These are phyloP conservation scores for Fagopyrum esculentum DNA, from an alignment of 148 eudicot genomes.

Conservation along the genomic window DNA sequence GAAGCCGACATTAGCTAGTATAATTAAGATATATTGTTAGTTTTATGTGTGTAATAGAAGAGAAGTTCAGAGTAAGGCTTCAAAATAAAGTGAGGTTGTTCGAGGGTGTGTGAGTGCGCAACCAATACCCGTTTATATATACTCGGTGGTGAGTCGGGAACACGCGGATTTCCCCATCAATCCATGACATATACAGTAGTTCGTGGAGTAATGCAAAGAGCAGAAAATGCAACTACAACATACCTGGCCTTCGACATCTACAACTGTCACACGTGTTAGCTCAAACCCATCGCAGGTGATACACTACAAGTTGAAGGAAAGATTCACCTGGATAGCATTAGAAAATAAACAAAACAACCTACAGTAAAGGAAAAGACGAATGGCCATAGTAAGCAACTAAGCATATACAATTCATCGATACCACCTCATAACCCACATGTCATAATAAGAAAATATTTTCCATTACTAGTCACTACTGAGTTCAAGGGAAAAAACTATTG, in stretches of 20 bases:
- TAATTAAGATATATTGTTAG: too few species aligned
- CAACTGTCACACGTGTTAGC: slow-evolving; percentile 85
- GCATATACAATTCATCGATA: background rate
- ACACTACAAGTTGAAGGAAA: slow-evolving; percentile 36
- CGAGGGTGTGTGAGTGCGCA: too few species aligned
- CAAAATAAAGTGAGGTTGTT: too few species aligned
- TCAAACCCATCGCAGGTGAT: slow-evolving; percentile 78
- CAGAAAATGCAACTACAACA: slow-evolving; percentile 16
- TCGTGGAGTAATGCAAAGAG: background rate
- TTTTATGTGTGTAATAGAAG: too few species aligned
- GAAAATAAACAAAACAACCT: background rate
- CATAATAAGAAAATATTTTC: background rate
- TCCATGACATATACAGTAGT: background rate
- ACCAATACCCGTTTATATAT: too few species aligned
- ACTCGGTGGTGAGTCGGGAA: too few species aligned
- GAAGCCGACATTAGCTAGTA: too few species aligned
- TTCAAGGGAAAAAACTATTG: background rate
- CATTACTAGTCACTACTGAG: background rate
- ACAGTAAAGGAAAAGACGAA: slow-evolving; percentile 5
- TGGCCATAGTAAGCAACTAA: background rate
- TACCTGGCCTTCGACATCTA: slow-evolving; percentile 85
- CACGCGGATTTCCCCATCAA: background rate
- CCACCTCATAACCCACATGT: background rate
- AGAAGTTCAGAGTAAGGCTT: too few species aligned
- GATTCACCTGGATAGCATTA: background rate